phyloP scores from a whole-genome alignment of 2,329 filamentous ascomycete species.

The Penicillium brevicompactum region DNA sequence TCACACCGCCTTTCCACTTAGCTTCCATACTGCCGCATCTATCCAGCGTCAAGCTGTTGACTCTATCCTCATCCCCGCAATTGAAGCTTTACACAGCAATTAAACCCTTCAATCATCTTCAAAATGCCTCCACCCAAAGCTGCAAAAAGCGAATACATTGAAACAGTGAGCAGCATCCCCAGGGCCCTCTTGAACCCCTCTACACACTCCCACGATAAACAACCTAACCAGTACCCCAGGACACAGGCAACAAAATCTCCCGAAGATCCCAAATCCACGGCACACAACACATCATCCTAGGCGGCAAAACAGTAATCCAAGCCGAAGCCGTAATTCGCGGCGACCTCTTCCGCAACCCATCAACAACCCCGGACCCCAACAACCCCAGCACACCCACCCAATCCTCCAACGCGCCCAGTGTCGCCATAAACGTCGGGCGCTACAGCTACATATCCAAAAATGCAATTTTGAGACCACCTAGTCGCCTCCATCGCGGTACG shows the following conservation, averaged over 20 bases:
- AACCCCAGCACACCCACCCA: slow-evolving; percentile 35
- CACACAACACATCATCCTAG: slow-evolving; percentile 96
- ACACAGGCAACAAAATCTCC: slow-evolving; percentile 97
- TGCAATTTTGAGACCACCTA: slow-evolving; percentile 78
- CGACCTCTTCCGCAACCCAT: slow-evolving; percentile 67
- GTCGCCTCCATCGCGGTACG: slow-evolving; percentile 74
- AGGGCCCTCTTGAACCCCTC: no score
- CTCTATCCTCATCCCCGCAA: not conserved
- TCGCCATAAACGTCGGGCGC: slow-evolving; percentile 79
- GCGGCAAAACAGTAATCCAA: slow-evolving; percentile 94
- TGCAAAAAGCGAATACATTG: slow-evolving; percentile 90
- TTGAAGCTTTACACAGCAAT: not conserved
- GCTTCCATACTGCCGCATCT: slow-evolving; percentile 6
- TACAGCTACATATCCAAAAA: slow-evolving; percentile 86
- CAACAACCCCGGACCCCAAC: slow-evolving; percentile 32
- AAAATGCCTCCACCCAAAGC: slow-evolving; percentile 72
- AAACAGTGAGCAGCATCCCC: slow-evolving; percentile 71
- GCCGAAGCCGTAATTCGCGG: slow-evolving; percentile 92
- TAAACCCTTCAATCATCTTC: not conserved
- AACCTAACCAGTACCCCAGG: slow-evolving; percentile 54
- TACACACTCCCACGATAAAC: slow-evolving; percentile 1
- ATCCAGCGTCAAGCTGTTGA: not conserved
- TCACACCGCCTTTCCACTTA: not conserved
- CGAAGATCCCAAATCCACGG: slow-evolving; percentile 89
- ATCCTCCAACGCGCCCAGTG: slow-evolving; percentile 31